Evolutionary conservation across 2,329 filamentous ascomycete species (phyloP).

Genomic region (Claviceps spartinae): DNA sequence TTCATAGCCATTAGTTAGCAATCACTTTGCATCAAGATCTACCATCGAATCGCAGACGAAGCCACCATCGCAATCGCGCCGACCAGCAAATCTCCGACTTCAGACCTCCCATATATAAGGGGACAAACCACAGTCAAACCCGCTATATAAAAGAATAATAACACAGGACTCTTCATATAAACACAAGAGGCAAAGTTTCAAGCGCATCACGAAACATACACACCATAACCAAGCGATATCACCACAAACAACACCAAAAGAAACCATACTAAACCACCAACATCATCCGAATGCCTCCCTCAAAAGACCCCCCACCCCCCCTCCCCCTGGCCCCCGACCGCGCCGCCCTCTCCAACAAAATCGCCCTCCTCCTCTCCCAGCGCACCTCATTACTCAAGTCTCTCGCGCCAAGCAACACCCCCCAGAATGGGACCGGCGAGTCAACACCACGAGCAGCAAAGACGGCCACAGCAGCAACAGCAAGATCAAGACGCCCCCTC

Average conservation of each 20-base stretch:
- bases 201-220: background rate
- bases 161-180: too few species aligned
- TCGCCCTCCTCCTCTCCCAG: slow-evolving; percentile 25
- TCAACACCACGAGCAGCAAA: background rate
- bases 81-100: too few species aligned
- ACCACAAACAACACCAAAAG: background rate
- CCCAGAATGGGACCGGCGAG: background rate
- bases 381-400: slow-evolving; percentile 20
- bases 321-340: slow-evolving; percentile 25
- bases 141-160: too few species aligned
- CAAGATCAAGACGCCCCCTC: slow-evolving; percentile 9
- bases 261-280: background rate
- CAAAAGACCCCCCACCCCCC: background rate
- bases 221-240: background rate
- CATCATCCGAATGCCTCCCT: background rate
- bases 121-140: too few species aligned
- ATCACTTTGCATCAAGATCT: too few species aligned
- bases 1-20: too few species aligned
- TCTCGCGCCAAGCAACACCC: slow-evolving; percentile 8
- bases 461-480: background rate
- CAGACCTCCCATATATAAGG: too few species aligned
- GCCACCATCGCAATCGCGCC: too few species aligned
- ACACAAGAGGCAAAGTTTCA: too few species aligned
- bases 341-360: slow-evolving; percentile 27
- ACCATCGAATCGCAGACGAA: too few species aligned